Percentiles rank a stretch among this genome's conserved stretches.
These are phyloP conservation scores for Evansstolkia leycettana DNA, from an alignment of 495 filamentous ascomycete species.

Conservation along the genomic window DNA sequence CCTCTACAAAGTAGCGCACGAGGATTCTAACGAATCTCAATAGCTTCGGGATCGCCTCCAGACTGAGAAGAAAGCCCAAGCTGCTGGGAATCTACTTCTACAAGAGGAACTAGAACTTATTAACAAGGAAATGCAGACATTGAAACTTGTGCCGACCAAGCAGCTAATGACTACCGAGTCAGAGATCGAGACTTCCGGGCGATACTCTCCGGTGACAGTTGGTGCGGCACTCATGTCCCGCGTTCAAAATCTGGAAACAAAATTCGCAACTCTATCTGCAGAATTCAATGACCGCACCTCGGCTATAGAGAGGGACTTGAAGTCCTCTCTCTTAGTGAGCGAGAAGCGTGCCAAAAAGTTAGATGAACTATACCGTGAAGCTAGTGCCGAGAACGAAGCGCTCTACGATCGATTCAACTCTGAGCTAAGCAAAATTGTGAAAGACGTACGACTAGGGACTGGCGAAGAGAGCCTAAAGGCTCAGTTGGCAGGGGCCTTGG, in stretches of 20 bases:
- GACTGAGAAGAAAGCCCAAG: conserved; percentile 62
- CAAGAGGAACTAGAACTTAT: conserved; percentile 72
- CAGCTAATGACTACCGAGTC: conserved; percentile 2
- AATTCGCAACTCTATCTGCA: conserved; percentile 45
- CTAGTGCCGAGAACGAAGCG: conserved; percentile 85
- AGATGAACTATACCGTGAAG: conserved; percentile 80
- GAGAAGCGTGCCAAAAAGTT: conserved; percentile 73
- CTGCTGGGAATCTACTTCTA: conserved; percentile 52
- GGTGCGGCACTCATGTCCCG: conserved; percentile 39
- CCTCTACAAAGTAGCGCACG: not conserved
- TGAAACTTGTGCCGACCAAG: conserved; percentile 32
- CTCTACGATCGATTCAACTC: conserved; percentile 88
- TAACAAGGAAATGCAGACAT: conserved; percentile 62
- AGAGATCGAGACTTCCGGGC: conserved; percentile 4
- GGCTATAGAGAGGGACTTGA: conserved; percentile 52
- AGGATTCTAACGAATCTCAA: conserved; percentile 1
- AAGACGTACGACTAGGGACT: conserved; percentile 57
- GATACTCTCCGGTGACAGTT: conserved; percentile 6
- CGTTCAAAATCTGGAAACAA: conserved; percentile 51
- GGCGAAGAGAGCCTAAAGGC: conserved; percentile 60
- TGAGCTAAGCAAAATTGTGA: conserved; percentile 74
- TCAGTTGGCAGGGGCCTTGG: conserved; percentile 52
- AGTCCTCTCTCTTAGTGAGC: conserved; percentile 52
- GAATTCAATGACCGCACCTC: conserved; percentile 50
- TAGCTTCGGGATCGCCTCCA: conserved; percentile 75